phyloP scores from a whole-genome alignment of 768 basidiomycete genomes.

The Pleurotus giganteus region DNA sequence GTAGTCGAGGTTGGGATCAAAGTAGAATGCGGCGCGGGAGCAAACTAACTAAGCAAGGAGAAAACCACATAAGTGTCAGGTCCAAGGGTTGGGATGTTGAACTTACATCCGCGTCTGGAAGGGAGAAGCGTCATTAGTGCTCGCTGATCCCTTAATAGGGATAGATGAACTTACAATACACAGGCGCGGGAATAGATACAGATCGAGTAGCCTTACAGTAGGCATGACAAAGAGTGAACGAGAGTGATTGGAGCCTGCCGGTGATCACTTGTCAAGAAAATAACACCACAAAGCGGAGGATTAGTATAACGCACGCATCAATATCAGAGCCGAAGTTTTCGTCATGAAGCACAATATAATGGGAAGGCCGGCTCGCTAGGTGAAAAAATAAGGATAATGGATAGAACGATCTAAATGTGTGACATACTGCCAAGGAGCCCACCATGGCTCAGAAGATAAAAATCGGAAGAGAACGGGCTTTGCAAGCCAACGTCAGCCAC shows the following conservation, averaged over 20 bases:
- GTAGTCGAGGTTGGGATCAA: constrained; percentile 15
- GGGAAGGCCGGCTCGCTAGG: constrained; percentile 14
- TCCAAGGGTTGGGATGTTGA: not conserved
- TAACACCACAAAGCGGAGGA: not conserved
- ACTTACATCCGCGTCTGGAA: constrained; percentile 25
- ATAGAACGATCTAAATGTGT: not conserved
- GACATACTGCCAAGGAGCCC: constrained; percentile 68
- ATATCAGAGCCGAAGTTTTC: constrained; percentile 42
- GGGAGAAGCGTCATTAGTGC: not conserved
- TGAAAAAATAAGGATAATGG: not conserved
- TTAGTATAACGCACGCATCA: constrained; percentile 45
- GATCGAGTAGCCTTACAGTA: constrained; percentile 82
- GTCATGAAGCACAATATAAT: constrained; percentile 14
- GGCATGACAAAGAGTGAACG: constrained; percentile 75
- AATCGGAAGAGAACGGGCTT: constrained; percentile 75
- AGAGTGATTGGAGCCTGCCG: constrained; percentile 63
- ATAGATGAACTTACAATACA: constrained; percentile 60
- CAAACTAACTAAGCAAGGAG: constrained; percentile 19
- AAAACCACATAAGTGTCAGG: not conserved
- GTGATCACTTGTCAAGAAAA: constrained; percentile 36
- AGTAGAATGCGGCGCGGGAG: constrained; percentile 24
- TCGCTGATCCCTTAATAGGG: not conserved
- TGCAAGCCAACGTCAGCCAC: constrained; percentile 71
- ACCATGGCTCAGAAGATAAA: constrained; percentile 74
- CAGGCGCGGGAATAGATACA: constrained; percentile 82